phyloP scores from a whole-genome alignment of 2,329 filamentous ascomycete species.

The Arthroderma sp. region DNA sequence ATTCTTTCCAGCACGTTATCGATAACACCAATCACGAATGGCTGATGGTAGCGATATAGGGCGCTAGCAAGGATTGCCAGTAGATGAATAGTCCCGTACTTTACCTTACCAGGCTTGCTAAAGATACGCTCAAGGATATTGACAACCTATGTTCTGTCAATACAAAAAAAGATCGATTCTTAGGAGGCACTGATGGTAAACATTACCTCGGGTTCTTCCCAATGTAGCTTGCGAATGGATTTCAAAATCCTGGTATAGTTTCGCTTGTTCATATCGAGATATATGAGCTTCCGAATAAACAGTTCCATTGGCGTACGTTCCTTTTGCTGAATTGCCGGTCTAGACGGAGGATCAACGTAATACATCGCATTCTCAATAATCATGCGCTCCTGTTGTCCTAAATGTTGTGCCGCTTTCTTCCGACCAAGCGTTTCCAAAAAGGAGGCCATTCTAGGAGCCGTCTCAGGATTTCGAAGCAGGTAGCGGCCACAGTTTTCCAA shows the following conservation, averaged over 20 bases:
- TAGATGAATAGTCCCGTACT: constrained; percentile 91
- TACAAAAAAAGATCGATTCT: not conserved
- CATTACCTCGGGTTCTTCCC: constrained; percentile 75
- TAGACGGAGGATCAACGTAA: constrained; percentile 89
- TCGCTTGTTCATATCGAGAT: constrained; percentile 84
- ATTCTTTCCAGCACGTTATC: constrained; percentile 86
- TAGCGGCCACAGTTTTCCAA: constrained; percentile 95
- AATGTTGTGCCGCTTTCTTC: constrained; percentile 90
- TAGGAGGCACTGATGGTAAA: not conserved
- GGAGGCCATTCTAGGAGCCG: constrained; percentile 79
- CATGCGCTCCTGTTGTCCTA: constrained; percentile 94
- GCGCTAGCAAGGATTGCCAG: constrained; percentile 80
- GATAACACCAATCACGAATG: constrained; percentile 81
- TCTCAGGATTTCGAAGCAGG: constrained; percentile 81
- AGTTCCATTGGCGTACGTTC: constrained; percentile 86
- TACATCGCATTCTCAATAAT: constrained; percentile 96
- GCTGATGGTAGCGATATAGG: constrained; percentile 80
- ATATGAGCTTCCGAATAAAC: constrained; percentile 85
- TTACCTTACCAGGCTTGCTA: constrained; percentile 91
- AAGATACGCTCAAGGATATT: constrained; percentile 77
- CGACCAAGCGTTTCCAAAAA: constrained; percentile 91
- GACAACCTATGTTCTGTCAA: constrained; percentile 42
- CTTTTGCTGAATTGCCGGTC: constrained; percentile 90
- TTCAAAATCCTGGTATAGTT: constrained; percentile 90
- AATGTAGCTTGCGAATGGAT: constrained; percentile 88